Evolutionary conservation across 495 filamentous ascomycete genomes (phyloP).

Genomic region (Cetradonia linearis): DNA sequence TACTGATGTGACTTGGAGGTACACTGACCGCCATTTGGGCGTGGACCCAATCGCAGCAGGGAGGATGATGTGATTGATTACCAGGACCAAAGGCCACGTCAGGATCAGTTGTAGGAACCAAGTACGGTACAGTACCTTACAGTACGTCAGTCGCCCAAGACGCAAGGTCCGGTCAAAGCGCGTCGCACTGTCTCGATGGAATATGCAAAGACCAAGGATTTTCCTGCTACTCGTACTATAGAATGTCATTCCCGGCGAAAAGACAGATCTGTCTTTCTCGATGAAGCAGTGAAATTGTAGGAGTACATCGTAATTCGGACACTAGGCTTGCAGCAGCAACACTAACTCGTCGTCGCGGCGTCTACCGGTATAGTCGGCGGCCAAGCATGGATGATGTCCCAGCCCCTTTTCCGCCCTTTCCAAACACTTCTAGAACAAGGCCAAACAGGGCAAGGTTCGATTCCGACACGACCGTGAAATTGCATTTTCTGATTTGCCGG

Average conservation of each 20-base stretch:
- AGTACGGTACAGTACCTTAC: too few relatives aligned
- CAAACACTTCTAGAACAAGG: constrained; percentile 3
- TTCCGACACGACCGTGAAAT: not conserved
- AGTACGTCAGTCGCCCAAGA: not conserved
- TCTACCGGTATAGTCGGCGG: too few relatives aligned
- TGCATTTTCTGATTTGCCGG: not conserved
- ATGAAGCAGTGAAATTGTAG: not conserved
- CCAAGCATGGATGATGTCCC: not conserved
- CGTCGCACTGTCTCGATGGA: too few relatives aligned
- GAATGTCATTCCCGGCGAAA: not conserved
- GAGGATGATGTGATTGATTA: not conserved
- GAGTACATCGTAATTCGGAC: not conserved
- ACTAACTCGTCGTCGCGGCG: too few relatives aligned
- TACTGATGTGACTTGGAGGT: not conserved
- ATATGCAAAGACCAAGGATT: too few relatives aligned
- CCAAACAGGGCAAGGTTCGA: constrained; percentile 5
- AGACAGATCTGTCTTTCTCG: not conserved
- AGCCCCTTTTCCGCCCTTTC: constrained; percentile 3
- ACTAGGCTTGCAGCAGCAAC: not conserved
- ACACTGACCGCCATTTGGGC: constrained; percentile 9
- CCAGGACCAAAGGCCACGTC: not conserved
- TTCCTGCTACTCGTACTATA: too few relatives aligned
- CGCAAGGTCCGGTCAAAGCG: constrained; percentile 6
- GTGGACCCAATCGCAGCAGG: not conserved
- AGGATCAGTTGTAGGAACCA: constrained; percentile 2